Percentiles rank a stretch among this genome's conserved stretches.
phyloP scores from a whole-genome alignment of 2,329 filamentous ascomycete species.

The Ophiostoma quercus region DNA sequence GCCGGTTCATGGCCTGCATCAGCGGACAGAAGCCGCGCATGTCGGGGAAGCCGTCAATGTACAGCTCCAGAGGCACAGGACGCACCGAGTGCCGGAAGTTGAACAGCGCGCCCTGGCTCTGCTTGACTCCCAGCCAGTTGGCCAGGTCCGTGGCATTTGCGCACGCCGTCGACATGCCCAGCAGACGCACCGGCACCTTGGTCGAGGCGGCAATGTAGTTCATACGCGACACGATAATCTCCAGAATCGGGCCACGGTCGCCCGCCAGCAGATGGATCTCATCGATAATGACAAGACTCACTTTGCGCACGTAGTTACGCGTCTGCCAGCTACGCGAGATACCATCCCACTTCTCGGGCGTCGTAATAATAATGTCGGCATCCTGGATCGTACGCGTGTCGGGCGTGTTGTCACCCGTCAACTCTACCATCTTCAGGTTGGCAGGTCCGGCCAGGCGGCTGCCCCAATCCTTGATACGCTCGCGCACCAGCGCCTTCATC shows the following conservation, averaged over 20 bases:
- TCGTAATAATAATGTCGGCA: slow-evolving; percentile 96
- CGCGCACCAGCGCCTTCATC: slow-evolving; percentile 97
- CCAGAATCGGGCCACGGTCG: slow-evolving; percentile 92
- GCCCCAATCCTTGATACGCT: slow-evolving; percentile 93
- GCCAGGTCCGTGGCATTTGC: slow-evolving; percentile 90
- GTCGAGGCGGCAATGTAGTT: slow-evolving; percentile 97
- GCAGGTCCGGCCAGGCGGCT: slow-evolving; percentile 73
- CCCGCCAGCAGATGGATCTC: slow-evolving; percentile 97
- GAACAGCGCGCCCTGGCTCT: slow-evolving; percentile 63
- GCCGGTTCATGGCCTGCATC: slow-evolving; percentile 99
- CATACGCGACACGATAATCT: slow-evolving; percentile 93
- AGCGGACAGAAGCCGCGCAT: slow-evolving; percentile 91
- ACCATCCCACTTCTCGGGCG: slow-evolving; percentile 99
- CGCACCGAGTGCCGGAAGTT: slow-evolving; percentile 97
- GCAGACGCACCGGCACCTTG: slow-evolving; percentile 77
- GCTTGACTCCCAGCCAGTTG: slow-evolving; percentile 96
- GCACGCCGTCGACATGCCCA: slow-evolving; percentile 99
- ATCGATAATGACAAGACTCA: slow-evolving; percentile 95
- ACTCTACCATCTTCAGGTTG: slow-evolving; percentile 84
- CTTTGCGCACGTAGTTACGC: slow-evolving; percentile 89
- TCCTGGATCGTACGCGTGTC: slow-evolving; percentile 93
- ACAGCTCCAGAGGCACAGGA: slow-evolving; percentile 91
- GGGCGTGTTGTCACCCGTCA: slow-evolving; percentile 93
- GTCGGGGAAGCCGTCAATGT: slow-evolving; percentile 95
- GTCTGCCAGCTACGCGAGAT: slow-evolving; percentile 99